Conservation (phyloP, 2,329 filamentous ascomycete species). For the Penicillium sp. region DNA sequence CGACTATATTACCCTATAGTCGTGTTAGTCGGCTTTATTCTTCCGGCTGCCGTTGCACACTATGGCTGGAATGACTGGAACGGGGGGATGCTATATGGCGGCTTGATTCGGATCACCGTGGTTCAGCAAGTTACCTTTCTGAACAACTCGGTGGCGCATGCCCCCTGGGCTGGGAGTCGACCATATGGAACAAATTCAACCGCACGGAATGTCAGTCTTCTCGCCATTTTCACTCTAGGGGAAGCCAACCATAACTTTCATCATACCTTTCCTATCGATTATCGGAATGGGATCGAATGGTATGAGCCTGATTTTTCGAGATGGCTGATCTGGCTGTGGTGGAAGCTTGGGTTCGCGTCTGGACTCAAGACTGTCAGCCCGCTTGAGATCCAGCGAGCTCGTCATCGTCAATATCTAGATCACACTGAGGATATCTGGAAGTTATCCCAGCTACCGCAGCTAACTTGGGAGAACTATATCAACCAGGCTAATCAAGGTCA, state of each 20-base stretch:
- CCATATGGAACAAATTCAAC: conserved; percentile 1
- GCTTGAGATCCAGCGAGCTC: conserved; percentile 1
- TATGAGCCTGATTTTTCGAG: conserved; percentile 7
- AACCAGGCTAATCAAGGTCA: background rate
- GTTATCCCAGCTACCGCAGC: background rate
- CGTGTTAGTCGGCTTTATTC: background rate
- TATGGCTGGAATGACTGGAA: conserved; percentile 3
- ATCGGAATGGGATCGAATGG: conserved; percentile 12
- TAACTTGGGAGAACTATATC: background rate
- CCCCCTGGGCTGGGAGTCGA: conserved; percentile 2
- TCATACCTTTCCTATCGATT: conserved; percentile 9
- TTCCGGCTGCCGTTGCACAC: background rate
- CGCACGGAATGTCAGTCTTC: conserved; percentile 1
- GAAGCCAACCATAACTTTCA: conserved; percentile 9
- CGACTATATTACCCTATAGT: background rate
- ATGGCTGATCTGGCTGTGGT: conserved; percentile 9
- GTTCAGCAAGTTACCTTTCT: conserved; percentile 2
- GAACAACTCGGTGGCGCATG: conserved; percentile 8
- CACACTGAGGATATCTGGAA: background rate
- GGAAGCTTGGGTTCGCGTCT: conserved; percentile 3
- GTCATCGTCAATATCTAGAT: background rate
- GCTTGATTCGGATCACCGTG: background rate
- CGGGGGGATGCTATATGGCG: conserved; percentile 1
- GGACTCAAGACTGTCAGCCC: conserved; percentile 2
- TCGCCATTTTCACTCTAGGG: conserved; percentile 2